A percentile compares a stretch with the other conserved stretches of the same genome.
These are phyloP conservation scores for Solanum chacoense DNA, from an alignment of 305 asterid species.

Conservation along the genomic window DNA sequence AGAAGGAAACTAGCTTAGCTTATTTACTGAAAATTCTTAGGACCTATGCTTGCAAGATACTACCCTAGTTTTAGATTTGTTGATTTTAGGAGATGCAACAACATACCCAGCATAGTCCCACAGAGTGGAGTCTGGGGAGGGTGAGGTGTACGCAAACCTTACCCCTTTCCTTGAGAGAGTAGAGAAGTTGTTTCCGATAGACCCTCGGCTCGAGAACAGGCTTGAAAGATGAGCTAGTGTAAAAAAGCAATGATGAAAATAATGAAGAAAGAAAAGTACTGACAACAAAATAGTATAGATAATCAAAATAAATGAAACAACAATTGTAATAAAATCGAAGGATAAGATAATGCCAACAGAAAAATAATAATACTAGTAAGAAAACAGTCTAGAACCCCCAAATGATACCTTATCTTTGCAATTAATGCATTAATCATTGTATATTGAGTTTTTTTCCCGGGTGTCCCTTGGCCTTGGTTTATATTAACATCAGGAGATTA, in stretches of 20 bases:
- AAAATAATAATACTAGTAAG: background rate
- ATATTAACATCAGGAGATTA: slow-evolving; percentile 46
- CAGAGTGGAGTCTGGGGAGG: background rate
- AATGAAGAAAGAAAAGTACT: background rate
- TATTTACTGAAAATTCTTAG: background rate
- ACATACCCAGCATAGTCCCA: background rate
- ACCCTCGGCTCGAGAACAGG: background rate
- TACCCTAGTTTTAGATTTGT: background rate
- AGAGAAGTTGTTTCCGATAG: background rate
- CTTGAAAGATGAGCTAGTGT: background rate
- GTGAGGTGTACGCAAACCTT: background rate
- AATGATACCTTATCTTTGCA: background rate
- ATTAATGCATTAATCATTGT: background rate
- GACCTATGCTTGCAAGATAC: background rate
- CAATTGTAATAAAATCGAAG: background rate
- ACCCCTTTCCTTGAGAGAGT: background rate
- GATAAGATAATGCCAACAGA: background rate
- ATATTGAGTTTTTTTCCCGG: background rate
- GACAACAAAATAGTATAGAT: background rate
- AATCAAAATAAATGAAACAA: background rate
- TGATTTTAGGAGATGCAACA: background rate
- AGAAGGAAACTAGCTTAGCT: background rate
- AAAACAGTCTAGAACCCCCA: background rate
- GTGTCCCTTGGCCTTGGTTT: slow-evolving; percentile 3
- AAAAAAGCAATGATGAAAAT: background rate